Evolutionary conservation across 2,329 filamentous ascomycete species (phyloP), one percentile per base, ranked within the genome.

Genomic region (Chaetomiaceae sp.): DNA sequence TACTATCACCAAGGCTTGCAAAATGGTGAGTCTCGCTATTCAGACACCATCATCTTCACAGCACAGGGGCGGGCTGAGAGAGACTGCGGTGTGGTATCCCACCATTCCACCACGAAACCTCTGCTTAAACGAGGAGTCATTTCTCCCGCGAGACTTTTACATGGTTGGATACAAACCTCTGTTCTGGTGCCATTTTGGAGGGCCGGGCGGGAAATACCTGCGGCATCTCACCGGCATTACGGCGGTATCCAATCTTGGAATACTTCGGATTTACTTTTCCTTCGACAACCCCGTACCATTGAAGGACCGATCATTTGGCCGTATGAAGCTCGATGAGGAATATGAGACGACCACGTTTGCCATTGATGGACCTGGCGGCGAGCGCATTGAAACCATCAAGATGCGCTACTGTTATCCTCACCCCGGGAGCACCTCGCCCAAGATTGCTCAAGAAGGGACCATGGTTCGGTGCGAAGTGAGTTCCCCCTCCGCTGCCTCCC

Each of bases 341-440:
- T 17, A 23, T 16, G 39, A 33, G 9, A 3, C 6, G 1, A 20
- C 16, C 33, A 9, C n/a, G 12, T 44, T 43, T 14, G 16, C 21
- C 5, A 38, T 50, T 21, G 47, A 50, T 23, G 40, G 47, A 9
- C 47, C 47, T 19, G 47, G 47, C 2, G 40, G 47, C 10, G 47
- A 50, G 33, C 21, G 47, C 1, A 39, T 50, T 9, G 47, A 50
- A 17, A 6, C 21, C 13, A 23, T 50, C 14, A 9, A 16, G 23
- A 31, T 44, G 5, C 8, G 23, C 20, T 13, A 50, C 16, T 21
- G 9, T 25, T 43, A 43, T 17, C 19, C 25, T 17, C 4, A 20
- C 4, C 27, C n/a, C 3, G 6, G 13, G 3, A 7, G 14, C 13
- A 16, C 9, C 10, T 7, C 14, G 3, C 9, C 19, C n/a, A 16